Base-by-base conservation (phyloP, 140 eudicot species). In the Oenanthe javanica region DNA sequence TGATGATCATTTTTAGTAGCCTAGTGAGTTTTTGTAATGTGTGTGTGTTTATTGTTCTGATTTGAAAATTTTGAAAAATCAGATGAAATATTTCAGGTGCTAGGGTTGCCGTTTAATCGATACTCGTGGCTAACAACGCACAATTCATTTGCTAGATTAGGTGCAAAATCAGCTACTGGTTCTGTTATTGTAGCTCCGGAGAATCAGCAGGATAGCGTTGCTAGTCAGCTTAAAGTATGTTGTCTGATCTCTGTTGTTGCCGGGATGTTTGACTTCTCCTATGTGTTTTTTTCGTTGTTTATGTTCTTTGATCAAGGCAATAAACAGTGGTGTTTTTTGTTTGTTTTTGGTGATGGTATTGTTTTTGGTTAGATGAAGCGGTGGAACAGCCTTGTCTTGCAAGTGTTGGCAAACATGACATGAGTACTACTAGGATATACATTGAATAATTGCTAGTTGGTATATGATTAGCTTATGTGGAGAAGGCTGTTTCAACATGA, bases 91-190 rank as follows among this genome's bases (percentile, higher is more conserved):
- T 6, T 81, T 79, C 77, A 92, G 99, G 97, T 85, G 89, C 87
- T 81, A 79, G 97, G 97, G 82, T 84, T 95, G 90, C 97, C 99
- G 83, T 95, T 89, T 75, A 89, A 95, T 82, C 85, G 89, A 49
- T 95, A 95, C 83, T 84, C 99, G 50, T 95, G 99, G 99, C 80
- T 95, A 79, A 95, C 97, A 54, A 92, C 99, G 78, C 99, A 95
- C 91, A 95, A 95, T 72, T 78, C 99, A 42, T 95, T 92, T 78
- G 96, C 99, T 52, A 85, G 81, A 82, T 77, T 91, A 61, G 93
- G 96, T 49, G 91, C 81, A 72, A 90, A 59, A 72, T 95, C 99
- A 8, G 93, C 83, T 43, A 95, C 97, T 3, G 96, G 97, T 52
- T 78, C 97, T 49, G 79, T 84, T 18, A 78, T 95, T 31, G 27